Evolutionary conservation across 108 stramenopile genomes (phyloP).

Genomic region (Asterionellopsis glacialis): DNA sequence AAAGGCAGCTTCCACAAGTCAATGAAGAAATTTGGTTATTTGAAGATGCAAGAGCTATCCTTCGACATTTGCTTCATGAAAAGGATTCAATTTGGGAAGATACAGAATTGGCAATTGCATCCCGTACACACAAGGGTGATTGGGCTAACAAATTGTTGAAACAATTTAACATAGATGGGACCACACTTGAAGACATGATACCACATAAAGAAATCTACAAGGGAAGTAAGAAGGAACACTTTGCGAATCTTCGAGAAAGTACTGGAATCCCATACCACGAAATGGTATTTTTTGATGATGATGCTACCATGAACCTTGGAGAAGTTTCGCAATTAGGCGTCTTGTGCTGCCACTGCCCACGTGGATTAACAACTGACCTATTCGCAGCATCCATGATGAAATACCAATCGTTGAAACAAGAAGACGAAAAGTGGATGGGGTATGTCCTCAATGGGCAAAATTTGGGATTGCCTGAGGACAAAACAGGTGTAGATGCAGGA

Average conservation of each 20-base stretch:
- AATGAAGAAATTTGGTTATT: constrained; percentile 33
- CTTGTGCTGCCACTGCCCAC: constrained; percentile 41
- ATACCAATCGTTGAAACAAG: constrained; percentile 21
- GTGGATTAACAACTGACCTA: constrained; percentile 3
- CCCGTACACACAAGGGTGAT: constrained; percentile 61
- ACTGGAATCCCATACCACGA: constrained; percentile 62
- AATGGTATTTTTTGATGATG: constrained; percentile 90
- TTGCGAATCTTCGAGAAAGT: constrained; percentile 46
- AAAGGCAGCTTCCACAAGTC: neutral
- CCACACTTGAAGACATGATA: constrained; percentile 34
- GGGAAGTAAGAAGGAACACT: constrained; percentile 55
- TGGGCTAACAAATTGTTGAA: constrained; percentile 72
- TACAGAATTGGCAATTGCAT: constrained; percentile 61
- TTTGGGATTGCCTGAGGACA: neutral
- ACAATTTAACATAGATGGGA: constrained; percentile 33
- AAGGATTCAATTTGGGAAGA: constrained; percentile 4
- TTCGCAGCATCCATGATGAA: constrained; percentile 21
- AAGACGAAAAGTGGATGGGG: constrained; percentile 22
- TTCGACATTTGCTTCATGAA: constrained; percentile 1
- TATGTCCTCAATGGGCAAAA: constrained; percentile 5
- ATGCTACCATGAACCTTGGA: constrained; percentile 49
- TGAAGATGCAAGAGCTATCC: constrained; percentile 19
- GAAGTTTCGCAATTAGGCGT: constrained; percentile 41
- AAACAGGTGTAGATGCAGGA: neutral
- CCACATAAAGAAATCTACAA: constrained; percentile 45